phyloP scores from a whole-genome alignment of 441 rosid species.

The Bocquillonia castaneifolia region DNA sequence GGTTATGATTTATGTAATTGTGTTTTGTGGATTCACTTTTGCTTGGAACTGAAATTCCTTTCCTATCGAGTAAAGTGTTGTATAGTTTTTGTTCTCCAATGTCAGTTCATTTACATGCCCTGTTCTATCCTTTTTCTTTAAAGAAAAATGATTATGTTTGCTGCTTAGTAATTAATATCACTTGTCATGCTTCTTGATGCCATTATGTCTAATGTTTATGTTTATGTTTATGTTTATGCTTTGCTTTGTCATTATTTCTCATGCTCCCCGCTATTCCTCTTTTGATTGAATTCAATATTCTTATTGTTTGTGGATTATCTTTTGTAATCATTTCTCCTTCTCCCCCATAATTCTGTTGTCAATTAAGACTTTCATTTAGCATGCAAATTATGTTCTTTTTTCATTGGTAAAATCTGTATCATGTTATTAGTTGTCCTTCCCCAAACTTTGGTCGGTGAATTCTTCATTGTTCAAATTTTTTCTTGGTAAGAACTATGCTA shows the following conservation, averaged over 20 bases:
- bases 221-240: too few relatives aligned
- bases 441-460: background rate
- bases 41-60: too few relatives aligned
- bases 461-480: background rate
- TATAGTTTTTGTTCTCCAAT: too few relatives aligned
- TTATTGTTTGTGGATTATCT: background rate
- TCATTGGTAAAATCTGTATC: background rate
- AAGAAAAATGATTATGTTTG: background rate
- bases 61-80: too few relatives aligned
- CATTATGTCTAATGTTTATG: background rate
- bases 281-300: background rate
- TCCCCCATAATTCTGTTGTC: background rate
- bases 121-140: background rate
- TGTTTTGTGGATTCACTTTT: too few relatives aligned
- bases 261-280: background rate
- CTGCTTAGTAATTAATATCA: constrained; percentile 11
- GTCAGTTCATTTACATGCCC: constrained; percentile 18
- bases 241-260: background rate
- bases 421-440: background rate
- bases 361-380: background rate
- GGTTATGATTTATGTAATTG: too few relatives aligned
- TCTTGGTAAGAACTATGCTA: background rate
- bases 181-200: constrained; percentile 16
- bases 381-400: background rate
- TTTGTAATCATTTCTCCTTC: background rate